Percentiles rank a stretch among this genome's conserved stretches.
These are phyloP conservation scores for Globisporangium barbulae DNA, from an alignment of 352 stramenopile genomes.

Conservation along the genomic window DNA sequence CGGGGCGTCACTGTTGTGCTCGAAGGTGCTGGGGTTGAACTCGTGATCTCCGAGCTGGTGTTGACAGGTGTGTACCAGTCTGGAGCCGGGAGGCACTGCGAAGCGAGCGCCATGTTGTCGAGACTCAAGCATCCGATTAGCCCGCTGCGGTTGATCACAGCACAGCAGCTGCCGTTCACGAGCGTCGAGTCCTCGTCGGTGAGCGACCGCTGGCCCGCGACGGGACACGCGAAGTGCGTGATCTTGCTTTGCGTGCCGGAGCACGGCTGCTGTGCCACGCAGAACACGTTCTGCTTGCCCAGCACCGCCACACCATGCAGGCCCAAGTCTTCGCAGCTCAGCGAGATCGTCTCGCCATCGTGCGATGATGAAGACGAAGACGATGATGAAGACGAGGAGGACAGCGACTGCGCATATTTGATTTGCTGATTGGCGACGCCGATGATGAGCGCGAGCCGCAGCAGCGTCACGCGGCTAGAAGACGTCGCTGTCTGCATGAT, in stretches of 20 bases:
- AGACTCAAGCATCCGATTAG: slow-evolving; percentile 32
- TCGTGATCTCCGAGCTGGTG: background rate
- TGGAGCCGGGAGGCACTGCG: slow-evolving; percentile 26
- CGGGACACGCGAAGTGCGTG: slow-evolving; percentile 29
- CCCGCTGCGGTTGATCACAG: slow-evolving; percentile 21
- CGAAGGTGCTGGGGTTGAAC: background rate
- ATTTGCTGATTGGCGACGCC: background rate
- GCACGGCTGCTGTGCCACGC: slow-evolving; percentile 31
- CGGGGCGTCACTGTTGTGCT: background rate
- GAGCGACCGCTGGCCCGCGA: slow-evolving; percentile 18
- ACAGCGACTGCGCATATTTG: background rate
- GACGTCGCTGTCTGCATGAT: background rate
- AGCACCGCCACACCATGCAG: slow-evolving; percentile 29
- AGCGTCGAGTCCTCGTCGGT: slow-evolving; percentile 14
- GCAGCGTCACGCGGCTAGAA: background rate
- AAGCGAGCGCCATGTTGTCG: slow-evolving; percentile 3
- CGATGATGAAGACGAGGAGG: background rate
- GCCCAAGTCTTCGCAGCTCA: slow-evolving; percentile 13
- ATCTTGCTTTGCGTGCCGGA: slow-evolving; percentile 16
- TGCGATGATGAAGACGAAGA: background rate
- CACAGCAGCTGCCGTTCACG: slow-evolving; percentile 40
- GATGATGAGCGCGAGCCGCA: slow-evolving; percentile 5
- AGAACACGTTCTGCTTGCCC: slow-evolving; percentile 35
- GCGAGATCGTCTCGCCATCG: slow-evolving; percentile 1
- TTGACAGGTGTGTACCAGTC: slow-evolving; percentile 17